Conservation (phyloP, 2,329 filamentous ascomycete species). For the Monosporascus sp. region DNA sequence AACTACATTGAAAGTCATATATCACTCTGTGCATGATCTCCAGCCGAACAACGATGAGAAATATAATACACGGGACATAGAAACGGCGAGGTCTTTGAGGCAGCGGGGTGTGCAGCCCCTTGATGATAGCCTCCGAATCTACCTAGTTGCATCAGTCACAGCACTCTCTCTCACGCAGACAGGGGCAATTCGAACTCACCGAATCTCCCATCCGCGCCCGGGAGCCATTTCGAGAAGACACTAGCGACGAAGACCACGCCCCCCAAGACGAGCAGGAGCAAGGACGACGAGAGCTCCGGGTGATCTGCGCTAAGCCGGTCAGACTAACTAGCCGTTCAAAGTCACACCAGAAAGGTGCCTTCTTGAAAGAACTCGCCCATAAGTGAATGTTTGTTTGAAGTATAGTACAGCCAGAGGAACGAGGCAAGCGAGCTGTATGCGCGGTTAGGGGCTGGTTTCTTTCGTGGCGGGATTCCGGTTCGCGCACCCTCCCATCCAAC, state of each 20-base stretch:
- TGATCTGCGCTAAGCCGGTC: slow-evolving; percentile 32
- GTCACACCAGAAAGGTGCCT: too few relatives aligned
- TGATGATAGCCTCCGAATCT: slow-evolving; percentile 28
- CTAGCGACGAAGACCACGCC: slow-evolving; percentile 35
- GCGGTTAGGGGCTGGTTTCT: slow-evolving; percentile 1
- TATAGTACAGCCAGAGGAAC: slow-evolving; percentile 42
- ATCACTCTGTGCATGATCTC: slow-evolving; percentile 42
- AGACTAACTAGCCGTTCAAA: neutral
- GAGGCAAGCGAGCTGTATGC: slow-evolving; percentile 37
- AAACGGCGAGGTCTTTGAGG: slow-evolving; percentile 43
- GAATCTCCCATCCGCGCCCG: slow-evolving; percentile 42
- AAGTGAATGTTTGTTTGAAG: slow-evolving; percentile 42
- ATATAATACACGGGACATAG: slow-evolving; percentile 37
- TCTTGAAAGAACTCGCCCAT: slow-evolving; percentile 31
- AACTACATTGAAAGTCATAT: slow-evolving; percentile 44
- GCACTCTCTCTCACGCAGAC: neutral
- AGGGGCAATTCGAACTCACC: slow-evolving; percentile 17
- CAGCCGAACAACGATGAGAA: slow-evolving; percentile 40
- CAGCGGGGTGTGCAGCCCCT: slow-evolving; percentile 29
- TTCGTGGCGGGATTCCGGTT: neutral
- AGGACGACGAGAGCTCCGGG: slow-evolving; percentile 41
- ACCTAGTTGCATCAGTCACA: neutral
- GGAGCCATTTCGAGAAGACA: slow-evolving; percentile 39
- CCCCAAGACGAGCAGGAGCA: slow-evolving; percentile 42
- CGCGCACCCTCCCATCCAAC: neutral